Conservation (phyloP, 2,329 filamentous ascomycete genomes). For the Aspergillus pseudoviridinutans region DNA sequence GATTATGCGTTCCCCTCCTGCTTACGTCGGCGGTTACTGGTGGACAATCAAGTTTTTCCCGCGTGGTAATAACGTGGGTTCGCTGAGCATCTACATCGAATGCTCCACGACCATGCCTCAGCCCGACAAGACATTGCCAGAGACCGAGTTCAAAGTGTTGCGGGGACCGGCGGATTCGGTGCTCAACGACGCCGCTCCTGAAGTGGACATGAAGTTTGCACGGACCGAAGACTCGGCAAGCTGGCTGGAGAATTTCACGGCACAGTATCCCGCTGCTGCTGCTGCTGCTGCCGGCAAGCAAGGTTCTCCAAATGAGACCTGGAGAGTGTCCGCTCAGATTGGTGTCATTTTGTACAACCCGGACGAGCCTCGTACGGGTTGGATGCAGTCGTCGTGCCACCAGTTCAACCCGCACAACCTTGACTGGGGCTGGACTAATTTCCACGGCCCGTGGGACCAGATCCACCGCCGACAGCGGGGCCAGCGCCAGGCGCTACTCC, state of each 20-base stretch:
- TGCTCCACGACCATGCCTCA: slow-evolving; percentile 50
- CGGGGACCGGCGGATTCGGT: slow-evolving; percentile 34
- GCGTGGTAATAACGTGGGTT: slow-evolving; percentile 55
- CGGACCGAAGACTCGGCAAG: slow-evolving; percentile 23
- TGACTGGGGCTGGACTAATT: slow-evolving; percentile 63
- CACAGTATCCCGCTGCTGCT: slow-evolving; percentile 21
- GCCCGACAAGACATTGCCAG: slow-evolving; percentile 33
- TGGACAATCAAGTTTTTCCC: slow-evolving; percentile 66
- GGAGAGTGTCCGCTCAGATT: slow-evolving; percentile 56
- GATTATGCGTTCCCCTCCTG: slow-evolving; percentile 56
- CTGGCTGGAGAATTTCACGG: slow-evolving; percentile 31
- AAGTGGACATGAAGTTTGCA: slow-evolving; percentile 28
- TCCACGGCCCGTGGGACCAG: slow-evolving; percentile 56
- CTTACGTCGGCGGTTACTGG: slow-evolving; percentile 56
- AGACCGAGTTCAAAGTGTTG: slow-evolving; percentile 40
- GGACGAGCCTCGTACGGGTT: slow-evolving; percentile 56
- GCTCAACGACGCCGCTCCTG: slow-evolving; percentile 28
- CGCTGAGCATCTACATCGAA: slow-evolving; percentile 59
- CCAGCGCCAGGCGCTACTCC: slow-evolving; percentile 56
- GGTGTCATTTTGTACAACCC: slow-evolving; percentile 62
- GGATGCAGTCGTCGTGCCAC: slow-evolving; percentile 54
- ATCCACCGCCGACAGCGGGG: slow-evolving; percentile 55
- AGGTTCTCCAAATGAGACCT: slow-evolving; percentile 23
- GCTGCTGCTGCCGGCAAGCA: slow-evolving; percentile 11
- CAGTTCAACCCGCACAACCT: slow-evolving; percentile 56